These are phyloP conservation scores for Drechslerella dactyloides DNA, from an alignment of 2,329 filamentous ascomycete species.

Conservation along the genomic window DNA sequence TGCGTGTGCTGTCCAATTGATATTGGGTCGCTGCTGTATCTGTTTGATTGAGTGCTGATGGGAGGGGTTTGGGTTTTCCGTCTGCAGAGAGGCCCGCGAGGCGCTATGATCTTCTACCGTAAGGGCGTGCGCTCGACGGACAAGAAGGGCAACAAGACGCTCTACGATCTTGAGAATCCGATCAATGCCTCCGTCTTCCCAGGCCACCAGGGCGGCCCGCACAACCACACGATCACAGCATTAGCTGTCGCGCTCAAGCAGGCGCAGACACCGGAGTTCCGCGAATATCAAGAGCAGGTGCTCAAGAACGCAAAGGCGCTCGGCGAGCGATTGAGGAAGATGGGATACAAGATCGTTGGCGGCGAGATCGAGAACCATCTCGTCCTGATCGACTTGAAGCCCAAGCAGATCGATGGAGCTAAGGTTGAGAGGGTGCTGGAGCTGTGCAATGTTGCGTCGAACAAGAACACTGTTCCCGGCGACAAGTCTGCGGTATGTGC, in stretches of 20 bases:
- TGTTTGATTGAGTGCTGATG: conserved; percentile 12
- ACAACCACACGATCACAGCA: conserved; percentile 98
- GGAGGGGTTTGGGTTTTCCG: no score
- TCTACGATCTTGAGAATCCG: conserved; percentile 88
- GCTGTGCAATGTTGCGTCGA: conserved; percentile 92
- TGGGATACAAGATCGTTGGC: conserved; percentile 87
- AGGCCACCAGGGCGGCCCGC: conserved; percentile 94
- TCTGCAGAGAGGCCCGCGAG: conserved; percentile 76
- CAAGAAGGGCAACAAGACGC: conserved; percentile 75
- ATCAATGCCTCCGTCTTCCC: conserved; percentile 98
- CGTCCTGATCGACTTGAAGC: conserved; percentile 88
- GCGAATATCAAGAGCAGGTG: conserved; percentile 87
- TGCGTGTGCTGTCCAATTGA: conserved; percentile 11
- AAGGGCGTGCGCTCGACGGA: conserved; percentile 85
- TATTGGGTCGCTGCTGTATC: conserved; percentile 8
- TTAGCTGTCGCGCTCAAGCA: conserved; percentile 94
- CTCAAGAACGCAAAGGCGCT: conserved; percentile 90
- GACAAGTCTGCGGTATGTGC: conserved; percentile 80
- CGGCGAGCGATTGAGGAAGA: conserved; percentile 75
- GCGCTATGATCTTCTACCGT: conserved; percentile 98
- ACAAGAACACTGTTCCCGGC: conserved; percentile 98
- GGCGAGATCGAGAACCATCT: conserved; percentile 98
- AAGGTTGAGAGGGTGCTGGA: conserved; percentile 89
- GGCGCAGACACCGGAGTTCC: conserved; percentile 86
- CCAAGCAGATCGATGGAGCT: conserved; percentile 83